Evolutionary conservation across 1,284 basidiomycete genomes (phyloP).

Genomic region (Ganoderma lucidum): DNA sequence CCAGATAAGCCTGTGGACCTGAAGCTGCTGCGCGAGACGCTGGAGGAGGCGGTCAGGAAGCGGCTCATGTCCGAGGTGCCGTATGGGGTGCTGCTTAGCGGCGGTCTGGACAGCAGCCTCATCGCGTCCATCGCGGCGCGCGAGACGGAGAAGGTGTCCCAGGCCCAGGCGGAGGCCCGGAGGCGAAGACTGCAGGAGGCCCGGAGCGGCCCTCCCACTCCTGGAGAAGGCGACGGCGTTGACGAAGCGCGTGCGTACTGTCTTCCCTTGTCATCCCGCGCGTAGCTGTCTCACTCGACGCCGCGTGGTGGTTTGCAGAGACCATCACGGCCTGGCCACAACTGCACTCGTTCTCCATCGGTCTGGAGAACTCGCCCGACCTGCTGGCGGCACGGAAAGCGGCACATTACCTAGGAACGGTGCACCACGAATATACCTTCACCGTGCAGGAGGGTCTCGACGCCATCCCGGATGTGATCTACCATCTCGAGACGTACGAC

Average conservation of each 20-base stretch:
- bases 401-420: conserved; percentile 93
- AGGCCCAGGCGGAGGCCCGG: conserved; percentile 78
- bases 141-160: conserved; percentile 93
- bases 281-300: neutral
- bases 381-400: conserved; percentile 94
- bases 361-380: conserved; percentile 95
- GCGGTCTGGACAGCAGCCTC: conserved; percentile 95
- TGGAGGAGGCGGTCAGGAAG: conserved; percentile 95
- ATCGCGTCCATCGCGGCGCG: conserved; percentile 97
- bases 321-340: conserved; percentile 94
- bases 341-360: conserved; percentile 98
- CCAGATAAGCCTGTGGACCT: conserved; percentile 78
- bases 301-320: conserved; percentile 46
- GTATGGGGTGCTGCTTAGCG: conserved; percentile 96
- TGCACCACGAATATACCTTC: conserved; percentile 98
- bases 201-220: conserved; percentile 66
- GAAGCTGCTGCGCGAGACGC: conserved; percentile 76
- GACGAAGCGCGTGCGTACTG: conserved; percentile 61
- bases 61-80: conserved; percentile 99
- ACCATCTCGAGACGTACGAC: conserved; percentile 99
- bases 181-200: conserved; percentile 64
- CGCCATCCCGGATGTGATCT: conserved; percentile 97
- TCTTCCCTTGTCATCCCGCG: neutral
- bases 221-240: conserved; percentile 46
- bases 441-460: conserved; percentile 99